A percentile compares a stretch with the other conserved stretches of the same genome.
Evolutionary conservation across 257 asterid species (phyloP).

Genomic region (Mentha longifolia): DNA sequence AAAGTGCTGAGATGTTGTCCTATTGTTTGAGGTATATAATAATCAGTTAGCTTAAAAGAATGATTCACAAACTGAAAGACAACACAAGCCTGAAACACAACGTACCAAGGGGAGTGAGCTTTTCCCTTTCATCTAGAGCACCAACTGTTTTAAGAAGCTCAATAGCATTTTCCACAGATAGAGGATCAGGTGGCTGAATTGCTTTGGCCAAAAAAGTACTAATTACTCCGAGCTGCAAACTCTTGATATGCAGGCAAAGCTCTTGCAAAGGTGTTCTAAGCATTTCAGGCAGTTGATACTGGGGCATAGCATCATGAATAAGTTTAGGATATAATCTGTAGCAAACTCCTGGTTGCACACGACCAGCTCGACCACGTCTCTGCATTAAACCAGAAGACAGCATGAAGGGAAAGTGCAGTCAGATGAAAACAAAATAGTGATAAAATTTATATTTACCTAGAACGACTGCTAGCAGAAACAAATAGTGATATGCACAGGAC

Average conservation of each 20-base stretch:
- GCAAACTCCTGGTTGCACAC: conserved; percentile 97
- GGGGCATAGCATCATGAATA: conserved; percentile 84
- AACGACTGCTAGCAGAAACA: not conserved
- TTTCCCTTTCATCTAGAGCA: conserved; percentile 85
- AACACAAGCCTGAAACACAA: conserved; percentile 20
- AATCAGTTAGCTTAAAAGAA: conserved; percentile 15
- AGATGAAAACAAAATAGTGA: no score
- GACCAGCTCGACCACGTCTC: conserved; percentile 99
- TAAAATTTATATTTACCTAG: not conserved
- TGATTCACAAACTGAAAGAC: conserved; percentile 9
- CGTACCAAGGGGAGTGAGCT: conserved; percentile 95
- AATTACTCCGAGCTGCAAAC: conserved; percentile 76
- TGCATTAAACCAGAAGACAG: conserved; percentile 44
- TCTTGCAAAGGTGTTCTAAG: conserved; percentile 98
- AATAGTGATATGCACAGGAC: not conserved
- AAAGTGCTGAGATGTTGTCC: conserved; percentile 89
- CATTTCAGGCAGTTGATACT: conserved; percentile 95
- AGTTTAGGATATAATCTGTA: conserved; percentile 84
- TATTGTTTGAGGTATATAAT: conserved; percentile 37
- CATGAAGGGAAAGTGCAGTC: conserved; percentile 16
- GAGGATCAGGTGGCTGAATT: conserved; percentile 93
- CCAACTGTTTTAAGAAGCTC: conserved; percentile 97
- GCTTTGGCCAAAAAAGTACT: conserved; percentile 84
- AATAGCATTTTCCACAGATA: conserved; percentile 87
- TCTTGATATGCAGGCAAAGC: conserved; percentile 91